Evolutionary conservation across 306 rosid genomes (phyloP).

Genomic region (Echinosophora koreensis): DNA sequence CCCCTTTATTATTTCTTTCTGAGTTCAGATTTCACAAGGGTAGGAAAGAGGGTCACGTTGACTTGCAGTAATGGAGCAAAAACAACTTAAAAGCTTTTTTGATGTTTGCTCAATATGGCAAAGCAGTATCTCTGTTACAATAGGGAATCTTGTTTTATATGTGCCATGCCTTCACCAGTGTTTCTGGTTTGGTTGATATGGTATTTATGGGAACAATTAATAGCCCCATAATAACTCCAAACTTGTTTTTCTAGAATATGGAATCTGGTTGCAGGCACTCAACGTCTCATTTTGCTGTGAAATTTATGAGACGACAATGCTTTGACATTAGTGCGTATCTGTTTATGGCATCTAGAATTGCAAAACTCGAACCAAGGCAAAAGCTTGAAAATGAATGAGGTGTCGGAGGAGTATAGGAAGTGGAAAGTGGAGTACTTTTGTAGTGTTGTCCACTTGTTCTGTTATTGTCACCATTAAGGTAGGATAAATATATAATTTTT

Average conservation of each 20-base stretch:
- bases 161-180: conserved; percentile 39
- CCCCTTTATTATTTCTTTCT: not conserved
- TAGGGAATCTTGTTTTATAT: conserved; percentile 50
- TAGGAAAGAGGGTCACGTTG: conserved; percentile 5
- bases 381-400: not conserved
- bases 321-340: conserved; percentile 40
- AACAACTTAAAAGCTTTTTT: conserved; percentile 28
- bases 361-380: conserved; percentile 21
- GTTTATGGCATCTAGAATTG: conserved; percentile 27
- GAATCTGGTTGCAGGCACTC: conserved; percentile 49
- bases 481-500: not conserved
- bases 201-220: conserved; percentile 58
- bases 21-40: too few species aligned
- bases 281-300: conserved; percentile 40
- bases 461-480: conserved; percentile 14
- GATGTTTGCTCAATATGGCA: conserved; percentile 52
- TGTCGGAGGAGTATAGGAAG: not conserved
- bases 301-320: conserved; percentile 42
- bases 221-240: conserved; percentile 27
- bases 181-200: conserved; percentile 53
- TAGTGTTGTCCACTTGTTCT: not conserved
- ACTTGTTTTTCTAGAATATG: conserved; percentile 37
- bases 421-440: too few species aligned
- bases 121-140: conserved; percentile 58
- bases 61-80: conserved; percentile 27